Evolutionary conservation across 2,329 filamentous ascomycete genomes (phyloP), one percentile per base, ranked within the genome.

Genomic region (Diaporthe citri): DNA sequence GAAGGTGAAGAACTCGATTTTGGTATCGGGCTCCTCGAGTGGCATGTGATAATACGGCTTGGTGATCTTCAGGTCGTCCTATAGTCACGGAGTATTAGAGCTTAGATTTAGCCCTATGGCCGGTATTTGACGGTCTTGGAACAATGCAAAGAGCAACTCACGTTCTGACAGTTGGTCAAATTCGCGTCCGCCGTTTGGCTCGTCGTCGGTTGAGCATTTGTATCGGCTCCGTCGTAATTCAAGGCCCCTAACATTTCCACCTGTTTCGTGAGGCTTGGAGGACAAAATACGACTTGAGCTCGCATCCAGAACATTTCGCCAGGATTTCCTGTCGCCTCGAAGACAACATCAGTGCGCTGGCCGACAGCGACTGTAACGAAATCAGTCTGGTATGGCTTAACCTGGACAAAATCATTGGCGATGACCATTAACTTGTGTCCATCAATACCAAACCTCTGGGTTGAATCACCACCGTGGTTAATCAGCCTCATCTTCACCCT

Each of bases 141-240:
- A 25, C 6, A 51, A n/a, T n/a, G 5, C 25, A 7, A 31, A n/a
- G 15, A 59, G 10, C 31, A 59, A 39, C 55, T 59, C 12, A 59
- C 55, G 31, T 59, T 59, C 55, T 59, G 55, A 15, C 55, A 59
- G 34, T 59, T 59, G 31, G 55, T 59, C 34, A 59, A 36, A 59
- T 59, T 59, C 9, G 31, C 9, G 22, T 59, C 55, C 20, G 31
- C 55, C 36, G 31, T 59, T 4, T 59, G 55, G 31, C 8, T 59
- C 20, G 55, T 59, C 31, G 55, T 36, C 17, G 55, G 55, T 22
- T 59, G 31, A 15, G 55, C 17, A 36, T 15, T 59, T 13, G 55
- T 59, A 36, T 59, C 55, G 5, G 55, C 55, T 15, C 55, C 55
- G 4, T 59, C 55, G 22, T 59, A 59, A 15, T 59, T 39, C 31